Evolutionary conservation across 805 yeast genomes (phyloP).

Genomic region (Candida glaebosa): DNA sequence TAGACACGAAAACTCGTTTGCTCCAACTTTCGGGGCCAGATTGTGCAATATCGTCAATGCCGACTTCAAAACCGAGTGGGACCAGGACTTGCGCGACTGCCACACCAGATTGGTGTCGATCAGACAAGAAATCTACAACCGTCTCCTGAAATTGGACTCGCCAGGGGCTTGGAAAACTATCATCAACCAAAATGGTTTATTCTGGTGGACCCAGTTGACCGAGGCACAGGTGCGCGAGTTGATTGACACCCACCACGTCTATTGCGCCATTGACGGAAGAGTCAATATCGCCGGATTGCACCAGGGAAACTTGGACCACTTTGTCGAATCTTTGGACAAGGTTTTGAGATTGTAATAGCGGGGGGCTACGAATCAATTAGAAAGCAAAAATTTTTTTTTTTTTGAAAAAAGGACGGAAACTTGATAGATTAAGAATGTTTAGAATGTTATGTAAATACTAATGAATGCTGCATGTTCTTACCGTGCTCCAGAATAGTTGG

Average conservation of each 20-base stretch:
- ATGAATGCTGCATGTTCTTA: no score
- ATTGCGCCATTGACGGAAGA: slow-evolving; percentile 37
- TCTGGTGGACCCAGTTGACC: slow-evolving; percentile 43
- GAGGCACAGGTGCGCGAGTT: slow-evolving; percentile 29
- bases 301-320: slow-evolving; percentile 33
- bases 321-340: slow-evolving; percentile 33
- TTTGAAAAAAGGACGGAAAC: no score
- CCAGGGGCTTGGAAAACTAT: slow-evolving; percentile 44
- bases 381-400: no score
- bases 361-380: no score
- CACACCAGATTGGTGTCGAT: slow-evolving; percentile 28
- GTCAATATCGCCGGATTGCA: slow-evolving; percentile 46
- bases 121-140: slow-evolving; percentile 25
- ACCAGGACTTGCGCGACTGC: slow-evolving; percentile 29
- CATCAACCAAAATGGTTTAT: slow-evolving; percentile 36
- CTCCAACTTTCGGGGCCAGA: slow-evolving; percentile 47
- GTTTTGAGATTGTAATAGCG: slow-evolving; percentile 23
- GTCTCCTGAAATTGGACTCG: slow-evolving; percentile 31
- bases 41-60: slow-evolving; percentile 31
- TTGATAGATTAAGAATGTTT: no score
- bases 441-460: no score
- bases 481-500: no score
- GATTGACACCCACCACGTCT: slow-evolving; percentile 34
- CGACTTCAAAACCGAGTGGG: slow-evolving; percentile 26
- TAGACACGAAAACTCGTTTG: slow-evolving; percentile 43